Evolutionary conservation across 495 filamentous ascomycete genomes (phyloP).

Genomic region (Aspergillus sclerotiicarbonarius): DNA sequence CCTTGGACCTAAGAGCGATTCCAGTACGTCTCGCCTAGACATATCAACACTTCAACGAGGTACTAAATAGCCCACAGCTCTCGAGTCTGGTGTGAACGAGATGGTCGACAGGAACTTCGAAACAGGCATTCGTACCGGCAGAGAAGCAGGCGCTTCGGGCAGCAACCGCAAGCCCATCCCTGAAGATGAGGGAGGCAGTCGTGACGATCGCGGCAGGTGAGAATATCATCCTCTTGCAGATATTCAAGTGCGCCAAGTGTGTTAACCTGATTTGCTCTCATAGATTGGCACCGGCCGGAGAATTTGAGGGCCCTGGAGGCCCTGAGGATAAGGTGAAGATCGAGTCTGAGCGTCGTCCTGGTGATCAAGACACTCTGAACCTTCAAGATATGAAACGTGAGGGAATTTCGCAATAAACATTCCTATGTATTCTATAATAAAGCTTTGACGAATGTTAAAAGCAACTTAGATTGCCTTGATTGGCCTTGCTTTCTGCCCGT

Average conservation of each 20-base stretch:
- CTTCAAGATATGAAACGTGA: conserved; percentile 30
- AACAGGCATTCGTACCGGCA: conserved; percentile 44
- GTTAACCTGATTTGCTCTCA: background rate
- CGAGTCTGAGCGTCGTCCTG: conserved; percentile 34
- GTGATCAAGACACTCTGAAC: conserved; percentile 42
- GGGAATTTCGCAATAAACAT: conserved; percentile 22
- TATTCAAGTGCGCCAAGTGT: too few relatives aligned
- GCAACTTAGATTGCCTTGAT: background rate
- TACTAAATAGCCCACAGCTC: conserved; percentile 25
- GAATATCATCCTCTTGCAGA: background rate
- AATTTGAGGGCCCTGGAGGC: conserved; percentile 52
- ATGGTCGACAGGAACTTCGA: conserved; percentile 45
- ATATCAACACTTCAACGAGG: conserved; percentile 3
- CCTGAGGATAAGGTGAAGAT: conserved; percentile 48
- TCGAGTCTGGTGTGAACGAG: conserved; percentile 55
- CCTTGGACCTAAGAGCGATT: conserved; percentile 40
- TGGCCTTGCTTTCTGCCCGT: background rate
- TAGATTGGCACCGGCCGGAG: conserved; percentile 43
- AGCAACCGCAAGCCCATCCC: conserved; percentile 53
- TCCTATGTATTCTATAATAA: conserved; percentile 4
- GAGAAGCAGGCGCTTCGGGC: conserved; percentile 44
- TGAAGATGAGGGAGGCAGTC: conserved; percentile 48
- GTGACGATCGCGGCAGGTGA: conserved; percentile 45
- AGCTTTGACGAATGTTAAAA: background rate
- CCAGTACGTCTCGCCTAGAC: conserved; percentile 32